A percentile compares a stretch with the other conserved stretches of the same genome.
phyloP scores from a whole-genome alignment of 1,284 basidiomycete genomes.

The Irpex rosettiformis region DNA sequence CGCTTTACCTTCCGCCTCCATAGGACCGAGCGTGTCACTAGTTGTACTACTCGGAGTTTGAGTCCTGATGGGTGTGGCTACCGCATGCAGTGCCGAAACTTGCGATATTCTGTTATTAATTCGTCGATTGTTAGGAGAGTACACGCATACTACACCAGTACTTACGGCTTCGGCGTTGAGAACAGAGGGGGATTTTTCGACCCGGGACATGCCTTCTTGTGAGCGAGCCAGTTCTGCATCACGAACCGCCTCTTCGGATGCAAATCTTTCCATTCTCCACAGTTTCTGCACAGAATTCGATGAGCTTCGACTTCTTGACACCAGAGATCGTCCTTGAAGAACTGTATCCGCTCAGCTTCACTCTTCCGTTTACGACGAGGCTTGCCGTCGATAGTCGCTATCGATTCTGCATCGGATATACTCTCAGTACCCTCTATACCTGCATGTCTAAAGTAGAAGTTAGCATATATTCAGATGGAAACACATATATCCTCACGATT shows the following conservation, averaged over 20 bases:
- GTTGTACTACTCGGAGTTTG: neutral
- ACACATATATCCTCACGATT: neutral
- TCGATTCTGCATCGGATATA: neutral
- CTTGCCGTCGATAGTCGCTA: neutral
- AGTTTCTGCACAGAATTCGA: slow-evolving; percentile 51
- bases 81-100: neutral
- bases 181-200: neutral
- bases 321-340: slow-evolving; percentile 55
- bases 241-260: slow-evolving; percentile 50
- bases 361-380: slow-evolving; percentile 40
- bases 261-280: slow-evolving; percentile 50
- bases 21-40: slow-evolving; percentile 19
- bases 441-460: neutral
- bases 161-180: neutral
- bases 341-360: slow-evolving; percentile 56
- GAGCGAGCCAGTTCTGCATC: slow-evolving; percentile 55
- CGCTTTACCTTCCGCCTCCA: slow-evolving; percentile 45
- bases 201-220: slow-evolving; percentile 43
- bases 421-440: neutral
- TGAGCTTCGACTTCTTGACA: slow-evolving; percentile 52
- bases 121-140: no score
- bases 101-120: neutral
- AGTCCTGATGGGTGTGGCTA: neutral
- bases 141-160: no score
- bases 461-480: neutral